Evolutionary conservation across 768 basidiomycete genomes (phyloP).

Genomic region (Neoboletus brunneissimus): DNA sequence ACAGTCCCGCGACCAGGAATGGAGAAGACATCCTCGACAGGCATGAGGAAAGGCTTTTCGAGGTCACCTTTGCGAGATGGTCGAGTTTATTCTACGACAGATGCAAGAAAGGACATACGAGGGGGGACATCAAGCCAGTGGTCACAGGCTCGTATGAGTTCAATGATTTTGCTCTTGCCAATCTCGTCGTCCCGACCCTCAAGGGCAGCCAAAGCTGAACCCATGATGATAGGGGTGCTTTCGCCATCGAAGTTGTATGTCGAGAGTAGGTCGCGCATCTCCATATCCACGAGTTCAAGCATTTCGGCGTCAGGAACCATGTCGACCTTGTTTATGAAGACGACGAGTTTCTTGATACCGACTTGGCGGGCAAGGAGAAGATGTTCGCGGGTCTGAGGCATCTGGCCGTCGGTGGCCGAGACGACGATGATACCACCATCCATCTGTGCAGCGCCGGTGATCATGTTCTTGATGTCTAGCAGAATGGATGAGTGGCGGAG

Average conservation of each 20-base stretch:
- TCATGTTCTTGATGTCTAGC: constrained; percentile 96
- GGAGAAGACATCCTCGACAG: constrained; percentile 95
- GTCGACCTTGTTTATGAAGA: constrained; percentile 99
- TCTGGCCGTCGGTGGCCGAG: constrained; percentile 97
- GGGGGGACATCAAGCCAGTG: constrained; percentile 91
- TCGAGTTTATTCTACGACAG: not conserved
- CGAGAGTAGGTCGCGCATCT: constrained; percentile 93
- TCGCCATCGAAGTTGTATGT: constrained; percentile 97
- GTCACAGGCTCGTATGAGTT: constrained; percentile 85
- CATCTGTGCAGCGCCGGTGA: constrained; percentile 98
- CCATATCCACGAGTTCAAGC: constrained; percentile 99
- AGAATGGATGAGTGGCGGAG: constrained; percentile 3
- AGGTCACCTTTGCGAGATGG: constrained; percentile 67
- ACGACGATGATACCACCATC: constrained; percentile 96
- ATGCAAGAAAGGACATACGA: constrained; percentile 49
- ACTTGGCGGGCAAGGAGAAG: constrained; percentile 96
- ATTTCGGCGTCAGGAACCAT: constrained; percentile 96
- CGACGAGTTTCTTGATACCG: constrained; percentile 94
- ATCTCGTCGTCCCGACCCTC: constrained; percentile 80
- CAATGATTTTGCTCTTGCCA: constrained; percentile 76
- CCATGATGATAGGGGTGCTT: constrained; percentile 96
- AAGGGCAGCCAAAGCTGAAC: constrained; percentile 92
- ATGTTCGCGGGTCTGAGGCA: constrained; percentile 99
- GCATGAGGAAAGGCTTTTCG: constrained; percentile 96
- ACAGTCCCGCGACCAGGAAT: constrained; percentile 99